A percentile compares a stretch with the other conserved stretches of the same genome.
Conservation (phyloP, 129 eudicot genomes). For the Flaveria brownii region DNA sequence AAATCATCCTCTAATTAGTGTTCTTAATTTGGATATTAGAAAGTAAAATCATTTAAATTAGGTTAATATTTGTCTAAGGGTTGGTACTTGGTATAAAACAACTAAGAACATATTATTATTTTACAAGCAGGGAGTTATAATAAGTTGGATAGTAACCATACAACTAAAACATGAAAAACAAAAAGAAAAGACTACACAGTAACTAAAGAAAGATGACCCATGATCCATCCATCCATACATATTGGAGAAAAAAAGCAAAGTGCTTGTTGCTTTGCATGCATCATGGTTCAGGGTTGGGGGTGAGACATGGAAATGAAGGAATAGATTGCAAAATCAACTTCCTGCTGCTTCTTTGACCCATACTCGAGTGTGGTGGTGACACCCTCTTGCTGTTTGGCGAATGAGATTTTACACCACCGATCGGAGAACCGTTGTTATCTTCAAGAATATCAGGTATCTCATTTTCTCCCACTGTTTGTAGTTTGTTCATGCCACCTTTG, state of each 20-base stretch:
- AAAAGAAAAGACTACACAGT: slow-evolving; percentile 31
- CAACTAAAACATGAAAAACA: slow-evolving; percentile 27
- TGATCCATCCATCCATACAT: slow-evolving; percentile 17
- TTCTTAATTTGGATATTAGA: neutral
- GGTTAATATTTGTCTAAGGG: neutral
- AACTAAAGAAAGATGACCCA: slow-evolving; percentile 31
- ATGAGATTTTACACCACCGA: slow-evolving; percentile 57
- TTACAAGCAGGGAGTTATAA: slow-evolving; percentile 35
- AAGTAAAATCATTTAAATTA: neutral
- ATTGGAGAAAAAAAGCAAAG: slow-evolving; percentile 17
- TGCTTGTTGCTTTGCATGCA: slow-evolving; percentile 4
- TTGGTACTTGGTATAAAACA: neutral
- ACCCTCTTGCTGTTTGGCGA: slow-evolving; percentile 94
- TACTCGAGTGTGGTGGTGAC: slow-evolving; percentile 71
- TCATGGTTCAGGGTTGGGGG: slow-evolving; percentile 58
- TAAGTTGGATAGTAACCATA: slow-evolving; percentile 35
- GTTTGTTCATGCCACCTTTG: slow-evolving; percentile 46
- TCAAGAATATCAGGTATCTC: slow-evolving; percentile 75
- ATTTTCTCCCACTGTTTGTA: slow-evolving; percentile 50
- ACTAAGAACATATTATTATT: slow-evolving; percentile 42
- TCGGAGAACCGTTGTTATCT: slow-evolving; percentile 50
- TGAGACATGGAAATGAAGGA: slow-evolving; percentile 88
- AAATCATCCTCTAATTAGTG: neutral
- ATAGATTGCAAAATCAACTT: slow-evolving; percentile 85
- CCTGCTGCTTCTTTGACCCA: slow-evolving; percentile 75